Evolutionary conservation across 805 yeast genomes (phyloP), one percentile per base, ranked within the genome.

Genomic region (Ogataea ganodermae): DNA sequence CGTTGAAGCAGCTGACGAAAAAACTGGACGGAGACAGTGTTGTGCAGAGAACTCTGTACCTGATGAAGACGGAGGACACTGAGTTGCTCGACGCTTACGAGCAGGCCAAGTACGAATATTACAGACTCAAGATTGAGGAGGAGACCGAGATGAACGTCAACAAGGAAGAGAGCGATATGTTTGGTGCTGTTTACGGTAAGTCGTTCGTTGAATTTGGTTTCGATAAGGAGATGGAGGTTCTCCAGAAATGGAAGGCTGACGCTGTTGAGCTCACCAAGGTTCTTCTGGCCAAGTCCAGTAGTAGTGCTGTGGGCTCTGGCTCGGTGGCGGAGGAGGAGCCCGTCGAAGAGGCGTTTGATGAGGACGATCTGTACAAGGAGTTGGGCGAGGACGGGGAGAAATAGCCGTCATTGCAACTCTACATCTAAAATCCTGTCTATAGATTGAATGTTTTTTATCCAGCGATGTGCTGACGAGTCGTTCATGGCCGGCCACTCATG

Each of bases 1-100:
- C 74, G 42, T 78, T 94, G 65, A 77, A 78, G 56, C 98, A 94
- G 66, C 64, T 83, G 26, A 70, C 75, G 37, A 84, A 84, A 63
- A 85, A 84, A 18, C 73, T 94, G 30, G 96, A 89, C 60, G 98
- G 98, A 50, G 99, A 94, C 68, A 78, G 81, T 49, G 94, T 87
- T 7, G 89, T 86, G 2, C 92, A 85, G 64, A 77, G 94, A 65
- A 76, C 91, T 0, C 49, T 86, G 36, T 81, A 76, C 62, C 61
- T 87, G 33, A 60, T 80, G 44, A 66, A 72, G 18, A 67, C 67
- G 12, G 42, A 58, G 26, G 49, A 69, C 39, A 48, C 68, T 53
- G 63, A 71, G 32, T 61, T 84, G 22, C 63, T 76, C 39, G 81
- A 80, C 14, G 95, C 96, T 0, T 94, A 92, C 63, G 92, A 89